Evolutionary conservation across 2,329 filamentous ascomycete genomes (phyloP).

Genomic region (Scleromitrula shiraiana): DNA sequence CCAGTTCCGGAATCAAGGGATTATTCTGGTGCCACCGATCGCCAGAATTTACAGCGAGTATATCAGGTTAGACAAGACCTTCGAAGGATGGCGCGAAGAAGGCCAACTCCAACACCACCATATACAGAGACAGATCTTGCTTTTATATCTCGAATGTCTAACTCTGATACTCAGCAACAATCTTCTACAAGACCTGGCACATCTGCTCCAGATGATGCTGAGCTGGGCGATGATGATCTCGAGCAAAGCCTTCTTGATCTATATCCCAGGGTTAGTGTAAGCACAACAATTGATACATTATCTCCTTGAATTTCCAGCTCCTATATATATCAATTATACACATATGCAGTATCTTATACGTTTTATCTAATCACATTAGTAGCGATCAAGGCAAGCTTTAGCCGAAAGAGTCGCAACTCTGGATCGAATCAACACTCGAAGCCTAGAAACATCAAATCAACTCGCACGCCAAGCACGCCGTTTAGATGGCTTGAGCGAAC

Average conservation of each 20-base stretch:
- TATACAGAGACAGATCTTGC: constrained; percentile 19
- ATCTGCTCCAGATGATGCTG: not conserved
- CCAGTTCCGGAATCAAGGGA: constrained; percentile 24
- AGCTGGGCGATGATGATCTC: not conserved
- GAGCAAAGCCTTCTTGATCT: constrained; percentile 1
- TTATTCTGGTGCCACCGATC: constrained; percentile 9
- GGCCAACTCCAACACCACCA: constrained; percentile 19
- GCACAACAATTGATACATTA: not conserved
- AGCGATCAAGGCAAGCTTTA: constrained; percentile 8
- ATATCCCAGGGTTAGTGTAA: not conserved
- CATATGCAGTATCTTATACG: too few species aligned
- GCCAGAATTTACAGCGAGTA: constrained; percentile 15
- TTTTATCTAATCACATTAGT: not conserved
- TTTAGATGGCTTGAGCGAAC: constrained; percentile 6
- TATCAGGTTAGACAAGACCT: constrained; percentile 17
- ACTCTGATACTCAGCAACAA: constrained; percentile 11
- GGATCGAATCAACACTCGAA: not conserved
- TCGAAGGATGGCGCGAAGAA: constrained; percentile 18
- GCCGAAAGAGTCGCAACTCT: constrained; percentile 8
- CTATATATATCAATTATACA: not conserved
- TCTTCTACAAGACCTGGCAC: constrained; percentile 13
- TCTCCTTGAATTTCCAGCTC: not conserved
- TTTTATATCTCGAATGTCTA: constrained; percentile 12
- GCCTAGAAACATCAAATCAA: not conserved
- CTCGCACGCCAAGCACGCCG: constrained; percentile 3